These are phyloP conservation scores for Inonotus obliquus DNA, from an alignment of 1,284 basidiomycete genomes.

Conservation along the genomic window DNA sequence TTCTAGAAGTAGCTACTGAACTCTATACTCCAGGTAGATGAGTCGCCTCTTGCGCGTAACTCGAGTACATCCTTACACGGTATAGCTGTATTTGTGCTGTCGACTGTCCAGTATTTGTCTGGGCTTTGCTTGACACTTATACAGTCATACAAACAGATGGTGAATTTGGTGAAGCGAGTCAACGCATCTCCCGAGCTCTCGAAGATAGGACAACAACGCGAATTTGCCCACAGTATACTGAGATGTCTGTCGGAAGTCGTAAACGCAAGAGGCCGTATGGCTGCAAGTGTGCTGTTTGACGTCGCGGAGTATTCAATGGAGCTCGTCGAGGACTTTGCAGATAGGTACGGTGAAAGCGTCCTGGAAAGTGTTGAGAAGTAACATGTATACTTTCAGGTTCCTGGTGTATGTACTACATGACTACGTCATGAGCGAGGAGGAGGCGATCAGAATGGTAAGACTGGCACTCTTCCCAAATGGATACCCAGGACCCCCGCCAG, in stretches of 20 bases:
- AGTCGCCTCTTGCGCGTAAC: constrained; percentile 21
- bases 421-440: constrained; percentile 47
- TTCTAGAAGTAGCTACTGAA: constrained; percentile 15
- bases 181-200: constrained; percentile 40
- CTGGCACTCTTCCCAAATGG: constrained; percentile 73
- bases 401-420: constrained; percentile 58
- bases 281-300: constrained; percentile 38
- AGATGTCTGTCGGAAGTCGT: constrained; percentile 47
- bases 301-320: constrained; percentile 23
- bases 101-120: constrained; percentile 66
- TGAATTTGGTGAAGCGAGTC: constrained; percentile 60
- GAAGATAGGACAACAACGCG: constrained; percentile 15
- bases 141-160: constrained; percentile 59
- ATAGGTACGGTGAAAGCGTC: constrained; percentile 38
- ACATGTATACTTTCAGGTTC: constrained; percentile 36
- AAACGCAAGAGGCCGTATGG: constrained; percentile 39
- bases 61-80: constrained; percentile 49
- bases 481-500: constrained; percentile 62
- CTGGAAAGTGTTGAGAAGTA: neutral
- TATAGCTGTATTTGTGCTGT: constrained; percentile 62
- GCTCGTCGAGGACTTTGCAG: constrained; percentile 40
- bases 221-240: constrained; percentile 26
- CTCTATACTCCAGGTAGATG: constrained; percentile 23
- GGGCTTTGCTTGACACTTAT: constrained; percentile 61
- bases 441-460: constrained; percentile 44